Base-by-base conservation (phyloP, 306 rosid species). In the Quercus glauca region DNA sequence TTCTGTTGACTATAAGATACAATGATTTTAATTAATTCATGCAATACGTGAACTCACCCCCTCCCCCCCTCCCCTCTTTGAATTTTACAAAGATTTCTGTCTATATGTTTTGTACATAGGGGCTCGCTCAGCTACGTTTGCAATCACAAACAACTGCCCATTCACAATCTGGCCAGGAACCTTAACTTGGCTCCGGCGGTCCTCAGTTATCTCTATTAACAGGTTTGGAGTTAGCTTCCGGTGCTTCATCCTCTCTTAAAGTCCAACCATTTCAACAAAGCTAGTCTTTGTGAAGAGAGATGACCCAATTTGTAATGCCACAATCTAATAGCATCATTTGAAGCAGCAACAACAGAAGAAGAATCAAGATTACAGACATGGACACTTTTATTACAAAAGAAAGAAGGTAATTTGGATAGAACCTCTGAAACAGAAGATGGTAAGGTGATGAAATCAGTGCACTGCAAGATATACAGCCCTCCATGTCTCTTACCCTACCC, bases 81-180 rank as follows among this genome's bases (percentile, higher is more conserved):
- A 35, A 35, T 35, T 35, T 5, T 35, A 35, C 41, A 35, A 35
- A 35, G 9, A 35, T 35, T 35, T 35, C 9, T 6, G 41, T 1
- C 5, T 1, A 35, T 35, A 5, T 35, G 41, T 35, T 35, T 35
- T 35, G 41, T 35, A 59, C 23, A 58, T 74, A 84, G 87, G 78
- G 26, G 75, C 83, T 7, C 6, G 77, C 33, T 26, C 83, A 73
- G 53, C 82, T 53, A 81, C 71, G 35, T 77, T 84, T 80, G 78
- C 83, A 20, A 18, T 84, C 57, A 80, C 29, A 81, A 84, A 84
- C 52, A 80, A 84, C 11, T 84, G 87, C 74, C 51, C 82, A 68
- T 81, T 25, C 80, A 80, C 80, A 3, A 69, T 84, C 63, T 84
- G 87, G 87, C 87, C 85, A 73, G 85, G 78, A 0, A 84, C 85